Base-by-base conservation (phyloP, 768 basidiomycete species). In the Candolleomyces eurysporus region DNA sequence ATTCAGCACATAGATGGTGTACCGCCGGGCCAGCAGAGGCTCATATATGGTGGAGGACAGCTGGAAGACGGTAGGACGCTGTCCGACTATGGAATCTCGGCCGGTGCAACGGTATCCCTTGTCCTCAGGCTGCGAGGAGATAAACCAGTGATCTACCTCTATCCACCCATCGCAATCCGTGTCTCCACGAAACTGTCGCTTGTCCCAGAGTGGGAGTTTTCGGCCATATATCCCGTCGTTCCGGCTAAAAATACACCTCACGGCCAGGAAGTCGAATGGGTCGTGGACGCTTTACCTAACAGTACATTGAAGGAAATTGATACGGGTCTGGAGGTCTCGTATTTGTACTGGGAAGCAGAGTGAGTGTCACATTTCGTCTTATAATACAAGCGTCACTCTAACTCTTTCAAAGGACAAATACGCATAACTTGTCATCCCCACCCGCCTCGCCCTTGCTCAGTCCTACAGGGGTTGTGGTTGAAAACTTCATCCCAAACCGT, bases 31-130 rank as follows among this genome's bases (percentile, higher is more conserved):
- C 26, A 26, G 26, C 26, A 97, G 71, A 89, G 94, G 60, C 83
- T 97, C 63, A 96, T 96, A 75, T 94, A 97, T 67, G 95, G 94
- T 61, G 96, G 96, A 58, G 97, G 97, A 84, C 96, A 97, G 77
- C 87, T 98, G 60, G 95, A 98, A 78, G 96, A 53, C 26, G 43
- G 43, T 9, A 22, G 36, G 26, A 42, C 39, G 4, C 4, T 54
- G 14, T 43, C 52, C 16, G 50, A 53, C 22, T 60, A 60, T 26
- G 48, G 53, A 3, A 39, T 66, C 0, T 2, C 31, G 53, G 31
- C 50, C 1, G 57, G 57, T 3, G 40, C 36, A 22, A 22, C 50
- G 3, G 22, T 64, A 36, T 7, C 57, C 19, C 21, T 63, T 7
- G 10, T n/a, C 7, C 39, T 32, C 22, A 22, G 4, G 7, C 49